Conservation (phyloP, 768 basidiomycete genomes). For the Leccinum subgranulosum region DNA sequence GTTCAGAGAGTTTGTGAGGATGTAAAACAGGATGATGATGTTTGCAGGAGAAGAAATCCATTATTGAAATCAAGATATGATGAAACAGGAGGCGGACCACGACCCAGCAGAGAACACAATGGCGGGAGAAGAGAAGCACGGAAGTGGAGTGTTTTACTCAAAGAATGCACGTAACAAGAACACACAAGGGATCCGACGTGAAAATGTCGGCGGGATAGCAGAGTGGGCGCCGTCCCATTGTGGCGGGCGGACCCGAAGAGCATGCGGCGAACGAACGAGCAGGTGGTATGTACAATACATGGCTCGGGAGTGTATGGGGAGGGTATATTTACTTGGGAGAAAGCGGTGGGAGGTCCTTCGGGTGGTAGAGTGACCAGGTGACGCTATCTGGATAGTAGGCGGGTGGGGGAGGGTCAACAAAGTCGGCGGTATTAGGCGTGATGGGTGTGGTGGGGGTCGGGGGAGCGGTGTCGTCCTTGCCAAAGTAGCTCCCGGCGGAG, state of each 20-base stretch:
- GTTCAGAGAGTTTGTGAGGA: not conserved
- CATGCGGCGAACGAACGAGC: not conserved
- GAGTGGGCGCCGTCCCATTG: not conserved
- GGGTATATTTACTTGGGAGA: not conserved
- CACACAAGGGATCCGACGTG: not conserved
- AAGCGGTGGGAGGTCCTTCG: not conserved
- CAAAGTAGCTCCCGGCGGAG: constrained; percentile 4
- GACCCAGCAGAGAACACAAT: not conserved
- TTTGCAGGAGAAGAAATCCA: not conserved
- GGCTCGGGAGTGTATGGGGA: not conserved
- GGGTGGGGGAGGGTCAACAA: constrained; percentile 27
- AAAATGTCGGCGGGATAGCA: not conserved
- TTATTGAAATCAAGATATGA: not conserved
- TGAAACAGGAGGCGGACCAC: not conserved
- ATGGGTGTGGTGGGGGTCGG: constrained; percentile 16
- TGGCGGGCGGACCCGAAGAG: not conserved
- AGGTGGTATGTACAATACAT: constrained; percentile 3
- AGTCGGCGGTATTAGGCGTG: constrained; percentile 2
- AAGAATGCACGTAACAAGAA: not conserved
- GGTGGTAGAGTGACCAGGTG: constrained; percentile 3
- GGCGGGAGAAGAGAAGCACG: not conserved
- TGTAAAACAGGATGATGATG: not conserved
- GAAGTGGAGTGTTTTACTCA: not conserved
- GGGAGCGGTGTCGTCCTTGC: constrained; percentile 21
- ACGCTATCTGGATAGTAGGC: constrained; percentile 21